Conservation (phyloP, 2,329 filamentous ascomycete species). For the Clonostachys solani region DNA sequence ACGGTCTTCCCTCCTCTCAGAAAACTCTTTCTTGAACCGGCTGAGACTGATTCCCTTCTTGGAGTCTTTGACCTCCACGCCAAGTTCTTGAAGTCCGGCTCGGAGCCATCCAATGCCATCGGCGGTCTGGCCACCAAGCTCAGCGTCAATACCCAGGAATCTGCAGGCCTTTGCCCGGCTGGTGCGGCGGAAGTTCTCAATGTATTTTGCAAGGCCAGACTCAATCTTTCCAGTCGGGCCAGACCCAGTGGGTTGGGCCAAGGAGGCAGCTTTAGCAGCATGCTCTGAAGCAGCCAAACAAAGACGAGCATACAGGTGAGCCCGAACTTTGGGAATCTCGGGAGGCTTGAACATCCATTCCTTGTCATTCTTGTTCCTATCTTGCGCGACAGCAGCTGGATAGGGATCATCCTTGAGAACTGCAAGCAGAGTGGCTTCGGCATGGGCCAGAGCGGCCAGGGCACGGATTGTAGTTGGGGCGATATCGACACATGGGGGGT, state of each 20-base stretch:
- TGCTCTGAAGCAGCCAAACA: conserved; percentile 88
- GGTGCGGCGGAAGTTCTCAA: conserved; percentile 69
- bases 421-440: conserved; percentile 85
- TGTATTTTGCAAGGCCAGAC: conserved; percentile 65
- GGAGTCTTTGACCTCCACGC: conserved; percentile 47
- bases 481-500: conserved; percentile 48
- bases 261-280: conserved; percentile 64
- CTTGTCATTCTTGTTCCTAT: conserved; percentile 75
- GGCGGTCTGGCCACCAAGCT: conserved; percentile 75
- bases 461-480: conserved; percentile 46
- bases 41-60: conserved; percentile 55
- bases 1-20: conserved; percentile 74
- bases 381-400: conserved; percentile 74
- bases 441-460: conserved; percentile 65
- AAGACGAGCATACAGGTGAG: conserved; percentile 80
- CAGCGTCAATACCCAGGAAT: conserved; percentile 87
- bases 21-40: conserved; percentile 68
- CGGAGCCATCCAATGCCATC: conserved; percentile 83
- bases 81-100: conserved; percentile 72
- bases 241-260: conserved; percentile 31
- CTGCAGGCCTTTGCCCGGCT: conserved; percentile 82
- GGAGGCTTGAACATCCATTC: conserved; percentile 98
- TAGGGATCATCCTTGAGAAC: conserved; percentile 96
- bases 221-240: conserved; percentile 46
- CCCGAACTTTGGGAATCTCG: conserved; percentile 82